Conservation (phyloP, 495 filamentous ascomycete genomes). For the Pyrenula aspistea region DNA sequence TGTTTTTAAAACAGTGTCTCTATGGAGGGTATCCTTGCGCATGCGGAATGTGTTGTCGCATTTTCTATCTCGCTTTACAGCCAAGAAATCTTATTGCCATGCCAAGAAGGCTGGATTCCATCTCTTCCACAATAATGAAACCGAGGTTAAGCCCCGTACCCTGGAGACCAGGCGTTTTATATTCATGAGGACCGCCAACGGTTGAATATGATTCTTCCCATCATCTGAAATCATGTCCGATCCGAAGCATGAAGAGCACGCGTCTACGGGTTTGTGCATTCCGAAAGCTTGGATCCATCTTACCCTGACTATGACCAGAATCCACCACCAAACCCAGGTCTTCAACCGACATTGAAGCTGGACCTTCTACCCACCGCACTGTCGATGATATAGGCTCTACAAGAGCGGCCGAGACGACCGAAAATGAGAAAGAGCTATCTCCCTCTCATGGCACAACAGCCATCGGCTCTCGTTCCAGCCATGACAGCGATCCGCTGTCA, state of each 20-base stretch:
- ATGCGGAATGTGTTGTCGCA: neutral
- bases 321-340: neutral
- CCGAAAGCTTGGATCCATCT: neutral
- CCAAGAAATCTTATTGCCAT: neutral
- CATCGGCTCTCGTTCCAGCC: neutral
- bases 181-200: neutral
- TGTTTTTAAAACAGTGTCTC: neutral
- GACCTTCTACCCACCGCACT: neutral
- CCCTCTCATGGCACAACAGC: neutral
- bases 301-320: constrained; percentile 1
- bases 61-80: neutral
- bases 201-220: neutral
- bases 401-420: no score
- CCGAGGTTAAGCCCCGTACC: neutral
- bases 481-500: constrained; percentile 21
- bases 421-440: neutral
- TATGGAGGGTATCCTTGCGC: neutral
- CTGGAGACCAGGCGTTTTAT: neutral
- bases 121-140: neutral
- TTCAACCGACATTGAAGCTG: neutral
- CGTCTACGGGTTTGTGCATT: constrained; percentile 1
- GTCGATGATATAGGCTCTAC: neutral
- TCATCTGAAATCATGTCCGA: neutral
- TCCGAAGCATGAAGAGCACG: neutral
- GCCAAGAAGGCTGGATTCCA: neutral